Conservation (phyloP, 805 yeast genomes). For the Kuraishia molischiana region DNA sequence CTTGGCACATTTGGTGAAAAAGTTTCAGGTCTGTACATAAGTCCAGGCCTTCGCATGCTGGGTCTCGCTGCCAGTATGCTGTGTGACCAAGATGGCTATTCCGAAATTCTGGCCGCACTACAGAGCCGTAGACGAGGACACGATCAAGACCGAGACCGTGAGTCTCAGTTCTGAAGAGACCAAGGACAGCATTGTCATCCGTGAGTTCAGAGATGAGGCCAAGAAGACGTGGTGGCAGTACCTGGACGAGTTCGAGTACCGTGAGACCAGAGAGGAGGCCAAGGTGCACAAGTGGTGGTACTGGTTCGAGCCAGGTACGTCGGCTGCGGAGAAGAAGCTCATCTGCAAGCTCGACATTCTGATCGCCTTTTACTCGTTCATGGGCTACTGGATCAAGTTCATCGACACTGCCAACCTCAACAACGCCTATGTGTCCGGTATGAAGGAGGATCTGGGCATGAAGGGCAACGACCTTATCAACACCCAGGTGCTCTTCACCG, state of each 20-base stretch:
- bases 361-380: constrained; percentile 43
- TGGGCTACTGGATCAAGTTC: constrained; percentile 60
- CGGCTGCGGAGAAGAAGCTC: constrained; percentile 36
- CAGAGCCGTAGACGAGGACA: neutral
- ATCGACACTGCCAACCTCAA: constrained; percentile 50
- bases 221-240: constrained; percentile 43
- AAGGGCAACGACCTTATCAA: constrained; percentile 26
- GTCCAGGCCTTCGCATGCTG: neutral
- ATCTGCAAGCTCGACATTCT: constrained; percentile 47
- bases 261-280: constrained; percentile 26
- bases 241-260: constrained; percentile 55
- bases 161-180: constrained; percentile 2
- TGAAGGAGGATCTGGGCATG: constrained; percentile 48
- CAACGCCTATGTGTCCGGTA: constrained; percentile 60
- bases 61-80: neutral
- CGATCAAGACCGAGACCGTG: neutral
- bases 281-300: constrained; percentile 35
- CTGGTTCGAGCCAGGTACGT: constrained; percentile 43
- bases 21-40: too few relatives aligned
- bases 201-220: constrained; percentile 45
- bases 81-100: neutral
- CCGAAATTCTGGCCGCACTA: too few relatives aligned
- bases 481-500: constrained; percentile 27
- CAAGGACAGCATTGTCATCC: constrained; percentile 7
- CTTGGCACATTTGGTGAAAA: too few relatives aligned